These are phyloP conservation scores for Microsporum canis DNA, from an alignment of 2,329 filamentous ascomycete species.

Conservation along the genomic window DNA sequence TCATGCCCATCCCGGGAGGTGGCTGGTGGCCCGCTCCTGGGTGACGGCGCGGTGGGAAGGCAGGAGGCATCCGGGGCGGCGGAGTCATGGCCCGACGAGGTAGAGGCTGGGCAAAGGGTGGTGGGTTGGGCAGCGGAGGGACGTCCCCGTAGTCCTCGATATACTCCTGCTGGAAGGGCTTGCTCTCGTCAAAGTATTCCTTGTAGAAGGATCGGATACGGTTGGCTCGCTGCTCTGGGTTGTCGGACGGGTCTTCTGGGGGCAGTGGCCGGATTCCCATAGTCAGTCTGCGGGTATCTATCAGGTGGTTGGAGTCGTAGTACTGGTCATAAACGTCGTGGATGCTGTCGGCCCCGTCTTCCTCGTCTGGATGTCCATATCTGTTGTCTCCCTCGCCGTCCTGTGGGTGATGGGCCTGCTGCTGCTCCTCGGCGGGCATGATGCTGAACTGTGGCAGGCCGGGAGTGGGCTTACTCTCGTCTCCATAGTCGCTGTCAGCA, in stretches of 20 bases:
- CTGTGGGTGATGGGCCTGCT: slow-evolving; percentile 5
- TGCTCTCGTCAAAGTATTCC: slow-evolving; percentile 91
- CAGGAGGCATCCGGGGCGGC: slow-evolving; percentile 58
- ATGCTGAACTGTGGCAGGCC: slow-evolving; percentile 30
- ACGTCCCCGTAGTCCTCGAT: slow-evolving; percentile 65
- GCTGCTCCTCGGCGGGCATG: slow-evolving; percentile 15
- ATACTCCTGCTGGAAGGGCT: slow-evolving; percentile 45
- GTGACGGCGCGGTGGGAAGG: slow-evolving; percentile 35
- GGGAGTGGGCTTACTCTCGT: slow-evolving; percentile 38
- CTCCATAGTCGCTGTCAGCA: slow-evolving; percentile 44
- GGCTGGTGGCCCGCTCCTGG: slow-evolving; percentile 17
- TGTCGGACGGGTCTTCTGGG: slow-evolving; percentile 73
- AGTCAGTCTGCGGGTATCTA: slow-evolving; percentile 42
- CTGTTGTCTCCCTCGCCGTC: neutral
- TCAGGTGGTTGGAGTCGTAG: slow-evolving; percentile 16
- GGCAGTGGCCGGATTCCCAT: slow-evolving; percentile 71
- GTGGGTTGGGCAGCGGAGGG: slow-evolving; percentile 23
- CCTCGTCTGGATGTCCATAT: neutral
- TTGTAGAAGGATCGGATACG: slow-evolving; percentile 98
- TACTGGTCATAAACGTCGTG: slow-evolving; percentile 18
- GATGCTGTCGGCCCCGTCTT: slow-evolving; percentile 10
- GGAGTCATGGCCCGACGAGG: slow-evolving; percentile 91
- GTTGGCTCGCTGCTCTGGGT: slow-evolving; percentile 88
- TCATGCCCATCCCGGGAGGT: slow-evolving; percentile 17
- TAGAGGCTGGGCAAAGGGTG: slow-evolving; percentile 70